These are phyloP conservation scores for Tripidium arundinaceum DNA, from an alignment of 202 grass and related monocot genomes.

Conservation along the genomic window DNA sequence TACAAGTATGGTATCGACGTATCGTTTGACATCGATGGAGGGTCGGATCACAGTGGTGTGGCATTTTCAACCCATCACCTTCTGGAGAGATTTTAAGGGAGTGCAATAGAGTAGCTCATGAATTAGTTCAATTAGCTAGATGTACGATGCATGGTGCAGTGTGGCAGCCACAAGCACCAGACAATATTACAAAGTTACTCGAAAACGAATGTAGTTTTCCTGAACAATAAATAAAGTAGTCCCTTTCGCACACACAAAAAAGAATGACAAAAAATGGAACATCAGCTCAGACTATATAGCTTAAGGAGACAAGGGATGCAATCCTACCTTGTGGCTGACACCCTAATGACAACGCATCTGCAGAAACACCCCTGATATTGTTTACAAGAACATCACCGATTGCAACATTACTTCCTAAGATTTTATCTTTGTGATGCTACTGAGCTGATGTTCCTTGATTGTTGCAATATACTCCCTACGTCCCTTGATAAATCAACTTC, in stretches of 20 bases:
- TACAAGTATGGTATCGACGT: no score
- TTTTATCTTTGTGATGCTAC: background rate
- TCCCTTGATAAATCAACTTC: background rate
- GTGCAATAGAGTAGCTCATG: no score
- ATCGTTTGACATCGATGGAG: no score
- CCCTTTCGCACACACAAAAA: background rate
- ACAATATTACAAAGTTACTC: no score
- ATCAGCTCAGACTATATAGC: background rate
- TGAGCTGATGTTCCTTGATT: slow-evolving; percentile 1
- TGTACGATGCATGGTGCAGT: no score
- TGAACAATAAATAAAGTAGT: background rate
- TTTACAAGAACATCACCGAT: background rate
- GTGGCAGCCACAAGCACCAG: no score
- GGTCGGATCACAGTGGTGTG: no score
- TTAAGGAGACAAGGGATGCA: background rate
- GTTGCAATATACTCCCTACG: background rate
- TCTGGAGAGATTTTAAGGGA: no score
- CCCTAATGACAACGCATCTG: background rate
- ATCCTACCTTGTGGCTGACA: background rate
- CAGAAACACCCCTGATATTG: background rate
- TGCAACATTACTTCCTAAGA: background rate
- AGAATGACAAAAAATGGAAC: background rate
- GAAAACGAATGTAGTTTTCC: no score
- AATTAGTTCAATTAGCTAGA: no score
- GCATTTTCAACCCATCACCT: no score